Evolutionary conservation across 108 stramenopile genomes (phyloP), one percentile per base, ranked within the genome.

Genomic region (Cyclostephanos invisitatus): DNA sequence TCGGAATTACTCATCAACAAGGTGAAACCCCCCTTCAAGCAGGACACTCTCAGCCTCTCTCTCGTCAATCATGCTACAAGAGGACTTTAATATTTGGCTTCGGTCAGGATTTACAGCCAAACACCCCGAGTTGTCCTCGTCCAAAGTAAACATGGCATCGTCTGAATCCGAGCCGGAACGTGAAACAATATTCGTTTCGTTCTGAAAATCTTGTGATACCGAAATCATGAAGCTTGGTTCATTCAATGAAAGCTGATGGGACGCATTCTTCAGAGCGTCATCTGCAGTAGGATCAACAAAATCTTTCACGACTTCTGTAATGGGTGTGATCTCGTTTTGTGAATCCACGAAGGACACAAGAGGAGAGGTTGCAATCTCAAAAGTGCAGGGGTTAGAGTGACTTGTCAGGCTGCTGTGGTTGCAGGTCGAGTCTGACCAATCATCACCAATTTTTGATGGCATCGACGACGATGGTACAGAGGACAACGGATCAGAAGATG

Each of bases 81-180:
- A 40, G 5, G 40, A 8, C 8, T 40, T 11, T 40, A 40, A 11
- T 8, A 40, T 8, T 40, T 8, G 40, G 7, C 9, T 7, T 40
- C 0, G 40, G 40, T 8, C 40, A 40, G 8, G 40, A 40, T 40
- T 40, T 11, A 40, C 40, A 40, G 40, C 1, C 3, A 40, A 7
- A 40, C 4, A 40, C 40, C 64, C 40, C 35, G 21, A 36, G 14
- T 68, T 21, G 24, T 51, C 55, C 18, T 68, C 62, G 22, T 35
- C 69, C 3, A 44, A 53, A 27, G n/a, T 56, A 64, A 38, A 68
- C 77, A 25, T 68, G 29, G 21, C 24, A n/a, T 55, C 37, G 27
- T 38, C 70, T 27, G 74, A 42, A 36, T 62, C 63, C 38, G 74
- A 53, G 35, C 48, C 63, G 28, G 54, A 65, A 60, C 60, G 20